phyloP scores from a whole-genome alignment of 805 yeast genomes.

The Ogataea allantospora region DNA sequence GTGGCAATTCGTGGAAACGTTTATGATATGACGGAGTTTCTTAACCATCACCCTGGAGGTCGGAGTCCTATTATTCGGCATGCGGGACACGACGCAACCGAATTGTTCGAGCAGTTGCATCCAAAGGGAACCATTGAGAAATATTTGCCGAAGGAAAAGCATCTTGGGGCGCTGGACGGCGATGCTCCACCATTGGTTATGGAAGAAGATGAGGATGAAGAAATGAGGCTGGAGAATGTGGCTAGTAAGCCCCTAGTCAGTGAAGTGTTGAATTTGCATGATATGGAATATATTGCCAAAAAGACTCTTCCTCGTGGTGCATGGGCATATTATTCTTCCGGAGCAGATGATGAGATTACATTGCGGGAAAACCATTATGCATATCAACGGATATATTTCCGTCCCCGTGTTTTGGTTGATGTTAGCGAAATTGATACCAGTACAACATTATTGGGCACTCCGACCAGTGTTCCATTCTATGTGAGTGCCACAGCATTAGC shows the following conservation, averaged over 20 bases:
- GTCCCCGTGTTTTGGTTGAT: conserved; percentile 79
- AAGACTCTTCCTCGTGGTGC: conserved; percentile 74
- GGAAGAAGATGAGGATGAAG: conserved; percentile 40
- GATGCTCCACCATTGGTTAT: conserved; percentile 35
- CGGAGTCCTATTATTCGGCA: conserved; percentile 38
- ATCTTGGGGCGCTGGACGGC: conserved; percentile 50
- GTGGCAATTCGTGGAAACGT: conserved; percentile 76
- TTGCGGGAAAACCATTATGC: conserved; percentile 89
- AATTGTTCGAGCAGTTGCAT: conserved; percentile 84
- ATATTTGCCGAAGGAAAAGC: conserved; percentile 55
- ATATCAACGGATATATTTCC: conserved; percentile 82
- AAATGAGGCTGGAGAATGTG: conserved; percentile 39
- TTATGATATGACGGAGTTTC: conserved; percentile 69
- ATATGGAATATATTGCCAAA: conserved; percentile 85
- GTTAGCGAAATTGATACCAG: conserved; percentile 69
- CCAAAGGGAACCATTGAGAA: conserved; percentile 81
- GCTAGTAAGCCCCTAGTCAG: conserved; percentile 65
- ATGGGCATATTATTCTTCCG: conserved; percentile 92
- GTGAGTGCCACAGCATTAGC: conserved; percentile 92
- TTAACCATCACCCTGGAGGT: conserved; percentile 55
- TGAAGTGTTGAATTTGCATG: conserved; percentile 73
- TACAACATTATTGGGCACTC: conserved; percentile 73
- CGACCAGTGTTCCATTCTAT: conserved; percentile 75
- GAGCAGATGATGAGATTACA: conserved; percentile 90
- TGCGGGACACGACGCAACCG: conserved; percentile 56